A percentile compares a stretch with the other conserved stretches of the same genome.
These are phyloP conservation scores for Zopfochytrium polystomum DNA, from an alignment of 371 early-diverging fungal genomes.

Conservation along the genomic window DNA sequence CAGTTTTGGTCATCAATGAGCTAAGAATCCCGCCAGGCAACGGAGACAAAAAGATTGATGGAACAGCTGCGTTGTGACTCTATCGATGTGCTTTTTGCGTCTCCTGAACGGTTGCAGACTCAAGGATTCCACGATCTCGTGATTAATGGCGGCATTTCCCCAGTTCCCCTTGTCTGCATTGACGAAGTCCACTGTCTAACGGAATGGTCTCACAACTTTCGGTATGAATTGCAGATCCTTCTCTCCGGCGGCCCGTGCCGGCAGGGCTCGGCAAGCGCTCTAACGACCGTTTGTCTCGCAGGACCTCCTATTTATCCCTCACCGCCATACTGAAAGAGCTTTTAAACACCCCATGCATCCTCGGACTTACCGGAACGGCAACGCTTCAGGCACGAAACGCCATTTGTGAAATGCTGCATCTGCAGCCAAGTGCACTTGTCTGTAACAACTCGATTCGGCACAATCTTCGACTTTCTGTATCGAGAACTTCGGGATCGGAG, in stretches of 20 bases:
- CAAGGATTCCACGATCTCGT: conserved; percentile 50
- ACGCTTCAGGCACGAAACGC: conserved; percentile 56
- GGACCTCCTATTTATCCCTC: conserved; percentile 54
- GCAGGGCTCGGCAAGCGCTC: no score
- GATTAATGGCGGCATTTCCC: conserved; percentile 42
- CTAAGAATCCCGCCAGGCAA: neutral
- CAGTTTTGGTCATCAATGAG: neutral
- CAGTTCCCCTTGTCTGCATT: conserved; percentile 57
- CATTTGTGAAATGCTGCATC: conserved; percentile 52
- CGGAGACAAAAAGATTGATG: conserved; percentile 43
- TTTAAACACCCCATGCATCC: conserved; percentile 57
- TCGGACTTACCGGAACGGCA: conserved; percentile 82
- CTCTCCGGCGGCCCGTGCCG: neutral
- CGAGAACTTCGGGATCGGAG: conserved; percentile 27
- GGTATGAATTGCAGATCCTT: conserved; percentile 19
- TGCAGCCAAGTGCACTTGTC: conserved; percentile 47
- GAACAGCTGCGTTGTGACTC: conserved; percentile 38
- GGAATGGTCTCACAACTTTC: conserved; percentile 85
- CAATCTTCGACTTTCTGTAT: conserved; percentile 56
- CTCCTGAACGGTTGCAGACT: conserved; percentile 62
- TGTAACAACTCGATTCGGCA: conserved; percentile 47
- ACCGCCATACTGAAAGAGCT: conserved; percentile 40
- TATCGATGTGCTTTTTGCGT: conserved; percentile 60
- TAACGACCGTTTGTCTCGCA: neutral
- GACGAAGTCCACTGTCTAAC: conserved; percentile 84